Conservation (phyloP, 164 flowering plant species). For the Aristolochia californica region DNA sequence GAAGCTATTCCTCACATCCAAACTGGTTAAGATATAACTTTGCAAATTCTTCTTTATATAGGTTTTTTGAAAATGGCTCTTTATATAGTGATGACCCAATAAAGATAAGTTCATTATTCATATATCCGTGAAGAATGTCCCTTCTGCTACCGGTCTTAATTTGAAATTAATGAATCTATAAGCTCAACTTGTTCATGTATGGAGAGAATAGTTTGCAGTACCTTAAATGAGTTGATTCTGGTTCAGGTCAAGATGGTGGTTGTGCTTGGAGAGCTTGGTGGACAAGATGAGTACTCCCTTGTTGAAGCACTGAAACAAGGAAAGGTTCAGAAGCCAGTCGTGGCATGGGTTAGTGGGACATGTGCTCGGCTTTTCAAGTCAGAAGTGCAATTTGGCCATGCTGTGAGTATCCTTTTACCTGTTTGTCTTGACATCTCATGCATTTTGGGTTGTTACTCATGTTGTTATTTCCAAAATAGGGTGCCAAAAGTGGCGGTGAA, state of each 20-base stretch:
- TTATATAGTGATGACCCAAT: too few species aligned
- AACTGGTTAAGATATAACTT: too few species aligned
- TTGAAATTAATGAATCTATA: too few species aligned
- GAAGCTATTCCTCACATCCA: too few species aligned
- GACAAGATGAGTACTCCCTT: constrained; percentile 92
- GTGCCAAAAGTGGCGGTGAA: constrained; percentile 98
- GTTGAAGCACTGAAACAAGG: constrained; percentile 97
- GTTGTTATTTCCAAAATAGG: constrained; percentile 31
- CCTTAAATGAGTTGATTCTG: background rate
- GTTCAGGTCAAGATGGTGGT: constrained; percentile 90
- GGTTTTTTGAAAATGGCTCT: too few species aligned
- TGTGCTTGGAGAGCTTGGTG: constrained; percentile 99
- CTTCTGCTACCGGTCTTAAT: too few species aligned
- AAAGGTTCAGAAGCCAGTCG: constrained; percentile 86
- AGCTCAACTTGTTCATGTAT: too few species aligned
- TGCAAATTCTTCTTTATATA: too few species aligned
- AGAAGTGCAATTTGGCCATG: constrained; percentile 99
- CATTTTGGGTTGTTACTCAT: background rate
- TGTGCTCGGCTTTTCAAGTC: constrained; percentile 96
- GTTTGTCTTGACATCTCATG: background rate
- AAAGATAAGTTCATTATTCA: too few species aligned
- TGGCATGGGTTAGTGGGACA: constrained; percentile 99
- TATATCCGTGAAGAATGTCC: too few species aligned
- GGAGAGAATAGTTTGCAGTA: background rate
- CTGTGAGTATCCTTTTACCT: constrained; percentile 43